These are phyloP conservation scores for Exophiala spinifera DNA, from an alignment of 2,329 filamentous ascomycete species.

Conservation along the genomic window DNA sequence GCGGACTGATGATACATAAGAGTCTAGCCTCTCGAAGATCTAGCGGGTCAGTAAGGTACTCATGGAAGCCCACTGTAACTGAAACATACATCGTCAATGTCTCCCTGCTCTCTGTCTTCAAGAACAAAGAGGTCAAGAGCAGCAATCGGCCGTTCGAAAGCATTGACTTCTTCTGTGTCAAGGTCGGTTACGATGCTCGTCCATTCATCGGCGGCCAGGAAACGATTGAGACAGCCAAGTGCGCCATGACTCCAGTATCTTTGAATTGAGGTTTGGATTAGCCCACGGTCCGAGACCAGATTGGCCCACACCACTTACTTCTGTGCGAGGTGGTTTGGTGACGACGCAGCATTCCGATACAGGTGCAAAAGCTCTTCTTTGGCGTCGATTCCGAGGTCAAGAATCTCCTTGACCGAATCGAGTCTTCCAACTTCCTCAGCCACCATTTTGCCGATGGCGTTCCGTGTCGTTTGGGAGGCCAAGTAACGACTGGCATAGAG, in stretches of 20 bases:
- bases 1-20: constrained; percentile 58
- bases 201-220: constrained; percentile 77
- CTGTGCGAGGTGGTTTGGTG: constrained; percentile 73
- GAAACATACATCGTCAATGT: constrained; percentile 64
- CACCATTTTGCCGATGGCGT: constrained; percentile 66
- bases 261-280: constrained; percentile 22
- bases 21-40: constrained; percentile 64
- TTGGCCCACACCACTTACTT: constrained; percentile 44
- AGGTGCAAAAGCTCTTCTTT: constrained; percentile 78
- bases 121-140: constrained; percentile 89
- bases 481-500: constrained; percentile 59
- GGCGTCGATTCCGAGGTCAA: constrained; percentile 74
- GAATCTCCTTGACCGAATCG: constrained; percentile 67
- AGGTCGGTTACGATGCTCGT: constrained; percentile 49
- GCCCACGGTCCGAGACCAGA: constrained; percentile 2
- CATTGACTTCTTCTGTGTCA: constrained; percentile 45
- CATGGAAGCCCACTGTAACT: constrained; percentile 9
- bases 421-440: constrained; percentile 67
- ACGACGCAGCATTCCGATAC: constrained; percentile 55
- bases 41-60: constrained; percentile 34
- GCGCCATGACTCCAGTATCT: constrained; percentile 71
- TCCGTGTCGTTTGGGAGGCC: constrained; percentile 52
- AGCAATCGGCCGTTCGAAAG: constrained; percentile 59
- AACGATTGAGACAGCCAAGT: constrained; percentile 76
- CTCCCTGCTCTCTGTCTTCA: constrained; percentile 63